Evolutionary conservation across 345 rosid genomes (phyloP), one percentile per base, ranked within the genome.

Genomic region (Lumnitzera littorea): DNA sequence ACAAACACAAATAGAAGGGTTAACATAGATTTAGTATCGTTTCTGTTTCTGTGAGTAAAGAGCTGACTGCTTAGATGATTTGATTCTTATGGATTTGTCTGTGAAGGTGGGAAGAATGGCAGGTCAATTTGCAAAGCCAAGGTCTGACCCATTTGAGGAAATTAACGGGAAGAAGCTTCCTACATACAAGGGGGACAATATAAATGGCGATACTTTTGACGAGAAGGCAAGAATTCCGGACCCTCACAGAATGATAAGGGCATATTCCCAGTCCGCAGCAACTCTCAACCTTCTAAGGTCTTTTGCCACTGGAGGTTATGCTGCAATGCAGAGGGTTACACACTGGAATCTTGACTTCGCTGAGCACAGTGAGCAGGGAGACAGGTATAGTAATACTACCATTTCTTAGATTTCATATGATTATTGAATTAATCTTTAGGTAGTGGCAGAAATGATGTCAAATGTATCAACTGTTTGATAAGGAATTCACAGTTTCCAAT

Each of bases 321-420:
- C 87, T 14, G 87, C 84, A 17, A 82, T 82, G 75, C 87, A 82
- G 64, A 75, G 85, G 62, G 85, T 82, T 62, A 69, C 83, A 11
- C 83, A 82, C 7, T 82, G 88, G 88, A 83, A 83, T 52, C 88
- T 83, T 59, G 88, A 83, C 64, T 83, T 83, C 15, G 85, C 71
- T 4, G 75, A 76, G 62, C 60, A 74, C 47, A 83, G 83, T 55
- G 88, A 83, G 56, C 88, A 83, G 62, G 78, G 83, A 62, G 88
- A 83, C 31, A 75, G 88, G 85, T 82, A 72, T 51, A 24, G 16
- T 16, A 8, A 1, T 16, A 48, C 25, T 49, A 16, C 24, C 50
- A 50, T 60, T 29, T 29, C 36, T 29, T 20, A 20, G 20, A 20
- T 20, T 20, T 20, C 20, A 20, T 20, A 20, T 20, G 20, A 20